Base-by-base conservation (phyloP, 441 rosid species). In the Euphorbia celastroides region DNA sequence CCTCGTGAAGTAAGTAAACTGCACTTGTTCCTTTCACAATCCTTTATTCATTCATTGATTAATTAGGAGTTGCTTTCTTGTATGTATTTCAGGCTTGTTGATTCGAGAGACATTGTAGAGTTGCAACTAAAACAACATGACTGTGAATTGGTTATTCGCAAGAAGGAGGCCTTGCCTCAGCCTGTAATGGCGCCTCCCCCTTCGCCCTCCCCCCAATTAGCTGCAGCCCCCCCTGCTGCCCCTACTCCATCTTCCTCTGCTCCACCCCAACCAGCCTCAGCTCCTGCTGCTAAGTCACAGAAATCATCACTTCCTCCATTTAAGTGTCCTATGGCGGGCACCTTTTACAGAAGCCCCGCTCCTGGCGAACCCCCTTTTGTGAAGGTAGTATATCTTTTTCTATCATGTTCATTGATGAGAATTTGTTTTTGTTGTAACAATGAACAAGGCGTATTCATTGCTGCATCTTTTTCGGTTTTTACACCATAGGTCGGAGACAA, bases 241-340 rank as follows among this genome's bases (percentile, higher is more conserved):
- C 42, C 78, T 9, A 30, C 72, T 78, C 74, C 84, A 22, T 38
- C 74, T 67, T 62, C 86, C 44, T 31, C 86, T 28, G 71, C 84
- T 23, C 64, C 87, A 75, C 38, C 79, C 38, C 71, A 84, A 58
- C 26, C 88, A 55, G 72, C 86, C 32, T 48, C 86, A 28, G 71
- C 81, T 34, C 51, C 77, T 58, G 71, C 83, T 67, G 76, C 76
- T 48, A 69, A 80, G 72, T 64, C 86, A 5, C 58, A 82, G 14
- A 87, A 85, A 66, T 81, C 94, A 44, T 86, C 84, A 5, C 89
- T 68, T 79, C 96, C 89, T 16, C 76, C 92, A 73, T 79, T 92
- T 58, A 87, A 86, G 78, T 87, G 90, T 59, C 96, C 97, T 25
- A 92, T 92, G 97, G 88, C 92, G 0, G 97, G 97, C 64, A 89